These are phyloP conservation scores for Phaeosphaeriaceae sp. DNA, from an alignment of 2,329 filamentous ascomycete genomes.

Conservation along the genomic window DNA sequence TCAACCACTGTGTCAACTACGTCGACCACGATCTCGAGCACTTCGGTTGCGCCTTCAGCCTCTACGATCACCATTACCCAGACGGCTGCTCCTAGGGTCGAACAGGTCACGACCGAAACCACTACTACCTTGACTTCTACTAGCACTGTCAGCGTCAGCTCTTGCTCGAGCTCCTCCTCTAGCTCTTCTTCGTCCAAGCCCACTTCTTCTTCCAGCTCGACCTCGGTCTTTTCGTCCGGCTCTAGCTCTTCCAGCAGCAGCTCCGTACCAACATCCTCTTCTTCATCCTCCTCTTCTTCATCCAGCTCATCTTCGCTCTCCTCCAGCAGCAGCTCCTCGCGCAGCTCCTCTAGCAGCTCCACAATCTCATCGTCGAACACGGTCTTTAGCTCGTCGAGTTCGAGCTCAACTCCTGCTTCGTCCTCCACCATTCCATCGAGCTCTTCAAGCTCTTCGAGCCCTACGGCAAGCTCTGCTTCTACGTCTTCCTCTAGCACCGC, in stretches of 20 bases:
- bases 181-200: neutral
- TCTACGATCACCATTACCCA: neutral
- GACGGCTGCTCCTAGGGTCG: neutral
- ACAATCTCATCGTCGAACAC: too few species aligned
- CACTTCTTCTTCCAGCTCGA: neutral
- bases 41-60: neutral
- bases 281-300: neutral
- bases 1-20: constrained; percentile 1
- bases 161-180: constrained; percentile 4
- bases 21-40: constrained; percentile 1
- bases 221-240: constrained; percentile 1
- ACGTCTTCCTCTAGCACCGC: neutral
- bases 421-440: neutral
- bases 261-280: neutral
- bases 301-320: neutral
- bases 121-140: constrained; percentile 3
- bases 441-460: neutral
- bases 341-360: too few species aligned
- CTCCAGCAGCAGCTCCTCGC: too few species aligned
- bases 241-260: neutral
- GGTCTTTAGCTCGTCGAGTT: neutral
- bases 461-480: neutral
- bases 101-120: neutral
- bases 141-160: constrained; percentile 3
- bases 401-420: neutral